Evolutionary conservation across 805 yeast species (phyloP).

Genomic region (Maudiozyma turicensis): DNA sequence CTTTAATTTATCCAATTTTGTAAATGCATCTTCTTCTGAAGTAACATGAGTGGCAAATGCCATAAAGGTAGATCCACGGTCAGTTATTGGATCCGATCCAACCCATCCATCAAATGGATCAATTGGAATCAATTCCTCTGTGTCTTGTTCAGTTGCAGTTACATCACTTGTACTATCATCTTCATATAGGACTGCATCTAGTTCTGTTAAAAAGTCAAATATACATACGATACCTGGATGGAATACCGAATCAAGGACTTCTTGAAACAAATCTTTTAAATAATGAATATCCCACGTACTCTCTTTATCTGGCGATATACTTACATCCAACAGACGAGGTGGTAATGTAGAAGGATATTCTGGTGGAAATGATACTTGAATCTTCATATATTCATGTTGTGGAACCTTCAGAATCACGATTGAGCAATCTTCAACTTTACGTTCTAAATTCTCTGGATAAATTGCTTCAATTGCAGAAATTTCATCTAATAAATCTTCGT

Average conservation of each 20-base stretch:
- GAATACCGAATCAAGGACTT: slow-evolving; percentile 45
- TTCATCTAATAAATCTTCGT: slow-evolving; percentile 43
- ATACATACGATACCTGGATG: slow-evolving; percentile 58
- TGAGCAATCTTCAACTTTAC: slow-evolving; percentile 26
- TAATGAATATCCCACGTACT: slow-evolving; percentile 37
- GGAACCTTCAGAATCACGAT: slow-evolving; percentile 45
- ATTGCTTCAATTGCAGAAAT: slow-evolving; percentile 79
- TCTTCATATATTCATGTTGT: slow-evolving; percentile 45
- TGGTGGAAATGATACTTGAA: slow-evolving; percentile 66
- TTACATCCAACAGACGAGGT: slow-evolving; percentile 58
- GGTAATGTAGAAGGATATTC: slow-evolving; percentile 52
- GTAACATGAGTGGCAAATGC: slow-evolving; percentile 60
- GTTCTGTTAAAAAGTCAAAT: slow-evolving; percentile 66
- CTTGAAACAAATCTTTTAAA: slow-evolving; percentile 38
- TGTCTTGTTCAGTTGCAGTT: slow-evolving; percentile 5
- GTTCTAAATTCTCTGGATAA: slow-evolving; percentile 53
- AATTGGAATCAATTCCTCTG: slow-evolving; percentile 8
- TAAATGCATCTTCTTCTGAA: slow-evolving; percentile 59
- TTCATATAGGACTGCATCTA: slow-evolving; percentile 41
- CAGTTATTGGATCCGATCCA: slow-evolving; percentile 65
- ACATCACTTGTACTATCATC: slow-evolving; percentile 17
- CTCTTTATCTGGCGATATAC: slow-evolving; percentile 12
- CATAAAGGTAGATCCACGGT: slow-evolving; percentile 77
- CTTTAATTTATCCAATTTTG: slow-evolving; percentile 41
- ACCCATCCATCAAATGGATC: slow-evolving; percentile 67